Conservation (phyloP, 768 basidiomycete genomes). For the Boletus bicolor region DNA sequence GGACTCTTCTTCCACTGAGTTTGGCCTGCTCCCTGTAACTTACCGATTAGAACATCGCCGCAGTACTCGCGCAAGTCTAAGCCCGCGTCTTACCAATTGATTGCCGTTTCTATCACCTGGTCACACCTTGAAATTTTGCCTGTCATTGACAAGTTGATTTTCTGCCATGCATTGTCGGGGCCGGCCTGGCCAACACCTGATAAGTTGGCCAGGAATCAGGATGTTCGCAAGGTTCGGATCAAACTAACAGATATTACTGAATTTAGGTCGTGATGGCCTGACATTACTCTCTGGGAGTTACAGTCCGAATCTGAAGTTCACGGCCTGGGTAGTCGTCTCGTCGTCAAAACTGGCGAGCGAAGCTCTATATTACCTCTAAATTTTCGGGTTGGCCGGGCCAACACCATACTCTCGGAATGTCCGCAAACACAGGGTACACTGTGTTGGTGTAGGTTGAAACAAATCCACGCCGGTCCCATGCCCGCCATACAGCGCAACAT, state of each 20-base stretch:
- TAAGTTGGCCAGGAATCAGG: not conserved
- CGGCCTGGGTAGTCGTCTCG: not conserved
- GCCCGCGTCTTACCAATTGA: not conserved
- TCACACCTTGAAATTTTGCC: not conserved
- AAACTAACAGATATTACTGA: not conserved
- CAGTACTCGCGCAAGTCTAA: slow-evolving; percentile 1
- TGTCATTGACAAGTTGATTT: not conserved
- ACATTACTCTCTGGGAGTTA: not conserved
- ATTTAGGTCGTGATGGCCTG: not conserved
- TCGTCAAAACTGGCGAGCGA: not conserved
- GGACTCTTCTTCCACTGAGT: not conserved
- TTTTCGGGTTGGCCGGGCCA: not conserved
- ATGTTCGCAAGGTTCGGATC: slow-evolving; percentile 1
- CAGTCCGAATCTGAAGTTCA: not conserved
- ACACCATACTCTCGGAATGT: not conserved
- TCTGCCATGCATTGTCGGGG: slow-evolving; percentile 4
- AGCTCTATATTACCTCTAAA: not conserved
- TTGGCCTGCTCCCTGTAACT: not conserved
- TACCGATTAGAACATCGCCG: slow-evolving; percentile 6
- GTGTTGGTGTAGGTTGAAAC: not conserved
- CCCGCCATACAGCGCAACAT: not conserved
- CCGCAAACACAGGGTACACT: not conserved
- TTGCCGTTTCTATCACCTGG: slow-evolving; percentile 1
- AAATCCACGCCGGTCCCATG: not conserved
- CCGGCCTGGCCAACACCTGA: not conserved